Conservation (phyloP, 2,329 filamentous ascomycete genomes). For the Trichophyton rubrum region DNA sequence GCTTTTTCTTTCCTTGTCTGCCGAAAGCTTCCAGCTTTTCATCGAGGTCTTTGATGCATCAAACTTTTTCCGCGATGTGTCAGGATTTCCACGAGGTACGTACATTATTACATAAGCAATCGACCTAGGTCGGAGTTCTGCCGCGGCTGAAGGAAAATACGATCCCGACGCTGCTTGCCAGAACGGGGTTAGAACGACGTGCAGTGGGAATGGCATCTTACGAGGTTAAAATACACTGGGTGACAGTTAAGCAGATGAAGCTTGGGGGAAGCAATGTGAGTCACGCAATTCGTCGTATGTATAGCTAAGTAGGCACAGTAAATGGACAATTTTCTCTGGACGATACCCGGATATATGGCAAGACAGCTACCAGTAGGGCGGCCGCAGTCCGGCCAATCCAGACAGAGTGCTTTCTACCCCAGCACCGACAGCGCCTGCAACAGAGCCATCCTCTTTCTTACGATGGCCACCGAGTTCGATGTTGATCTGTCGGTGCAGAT, state of each 20-base stretch:
- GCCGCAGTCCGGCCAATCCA: conserved; percentile 34
- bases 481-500: conserved; percentile 85
- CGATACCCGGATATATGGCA: neutral
- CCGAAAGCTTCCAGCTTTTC: neutral
- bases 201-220: no score
- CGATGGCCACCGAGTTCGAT: conserved; percentile 54
- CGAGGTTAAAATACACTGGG: no score
- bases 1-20: neutral
- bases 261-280: neutral
- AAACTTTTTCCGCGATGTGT: neutral
- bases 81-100: neutral
- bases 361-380: conserved; percentile 33
- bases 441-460: conserved; percentile 33
- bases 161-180: no score
- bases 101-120: neutral
- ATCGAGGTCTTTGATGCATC: neutral
- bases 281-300: neutral
- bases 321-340: neutral
- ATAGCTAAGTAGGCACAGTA: neutral
- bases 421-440: conserved; percentile 11
- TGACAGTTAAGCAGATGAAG: neutral
- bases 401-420: conserved; percentile 30
- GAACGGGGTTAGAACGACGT: no score
- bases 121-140: no score
- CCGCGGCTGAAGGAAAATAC: no score